A percentile compares a stretch with the other conserved stretches of the same genome.
Conservation (phyloP, 352 stramenopile species). For the Phytophthora hybrid region DNA sequence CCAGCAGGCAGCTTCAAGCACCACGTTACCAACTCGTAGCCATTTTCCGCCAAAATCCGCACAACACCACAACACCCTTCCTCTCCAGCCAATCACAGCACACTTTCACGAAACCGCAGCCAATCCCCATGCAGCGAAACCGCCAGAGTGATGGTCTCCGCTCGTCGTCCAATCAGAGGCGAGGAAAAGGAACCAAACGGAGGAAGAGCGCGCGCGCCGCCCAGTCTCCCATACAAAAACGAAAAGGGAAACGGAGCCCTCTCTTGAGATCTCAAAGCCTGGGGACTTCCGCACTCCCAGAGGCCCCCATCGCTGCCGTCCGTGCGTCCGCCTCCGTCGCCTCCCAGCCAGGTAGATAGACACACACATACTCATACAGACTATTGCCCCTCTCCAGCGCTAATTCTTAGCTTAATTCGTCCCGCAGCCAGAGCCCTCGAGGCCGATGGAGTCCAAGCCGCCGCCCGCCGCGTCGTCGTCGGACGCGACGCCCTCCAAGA, state of each 20-base stretch:
- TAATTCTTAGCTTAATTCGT: neutral
- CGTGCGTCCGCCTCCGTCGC: no score
- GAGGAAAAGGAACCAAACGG: neutral
- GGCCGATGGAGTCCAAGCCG: slow-evolving; percentile 28
- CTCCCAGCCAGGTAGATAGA: neutral
- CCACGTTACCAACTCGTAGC: neutral
- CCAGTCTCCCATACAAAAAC: slow-evolving; percentile 24
- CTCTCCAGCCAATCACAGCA: neutral
- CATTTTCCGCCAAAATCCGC: neutral
- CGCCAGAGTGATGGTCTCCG: neutral
- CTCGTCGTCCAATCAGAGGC: neutral
- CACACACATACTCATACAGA: neutral
- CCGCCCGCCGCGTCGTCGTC: slow-evolving; percentile 30
- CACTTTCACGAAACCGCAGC: neutral
- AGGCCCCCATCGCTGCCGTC: neutral
- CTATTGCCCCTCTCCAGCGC: neutral
- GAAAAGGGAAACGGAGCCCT: slow-evolving; percentile 18
- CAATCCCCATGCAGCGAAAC: neutral
- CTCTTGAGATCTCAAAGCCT: slow-evolving; percentile 19
- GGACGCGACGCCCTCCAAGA: slow-evolving; percentile 50
- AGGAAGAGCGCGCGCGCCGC: slow-evolving; percentile 5
- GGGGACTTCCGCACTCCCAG: neutral
- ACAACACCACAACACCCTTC: neutral
- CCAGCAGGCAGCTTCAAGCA: neutral
- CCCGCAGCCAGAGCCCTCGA: no score